Evolutionary conservation across 805 yeast genomes (phyloP).

Genomic region (Helenozyma baotianmanensis): DNA sequence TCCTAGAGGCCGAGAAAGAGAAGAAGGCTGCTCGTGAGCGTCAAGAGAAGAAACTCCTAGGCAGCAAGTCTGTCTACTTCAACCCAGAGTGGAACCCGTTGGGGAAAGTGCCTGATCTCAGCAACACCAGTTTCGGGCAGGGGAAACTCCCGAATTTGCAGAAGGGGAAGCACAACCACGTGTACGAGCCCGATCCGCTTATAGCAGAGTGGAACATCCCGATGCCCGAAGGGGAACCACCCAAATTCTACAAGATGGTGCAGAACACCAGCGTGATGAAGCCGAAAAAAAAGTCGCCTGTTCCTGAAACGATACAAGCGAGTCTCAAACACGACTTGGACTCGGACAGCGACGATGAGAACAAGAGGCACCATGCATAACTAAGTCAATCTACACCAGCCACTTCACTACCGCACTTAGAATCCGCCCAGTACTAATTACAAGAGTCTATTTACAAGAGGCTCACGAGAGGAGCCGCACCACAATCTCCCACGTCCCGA

Average conservation of each 20-base stretch:
- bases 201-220: slow-evolving; percentile 24
- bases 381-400: neutral
- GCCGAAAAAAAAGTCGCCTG: too few species aligned
- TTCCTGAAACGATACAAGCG: too few species aligned
- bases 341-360: slow-evolving; percentile 10
- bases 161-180: slow-evolving; percentile 23
- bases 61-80: slow-evolving; percentile 50
- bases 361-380: slow-evolving; percentile 7
- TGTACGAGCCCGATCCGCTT: slow-evolving; percentile 26
- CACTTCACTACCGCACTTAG: neutral
- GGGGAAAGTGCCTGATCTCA: slow-evolving; percentile 47
- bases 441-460: slow-evolving; percentile 3
- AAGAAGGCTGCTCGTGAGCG: slow-evolving; percentile 14
- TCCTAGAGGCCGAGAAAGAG: slow-evolving; percentile 18
- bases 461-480: slow-evolving; percentile 29
- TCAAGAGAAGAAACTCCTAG: slow-evolving; percentile 32
- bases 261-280: slow-evolving; percentile 20
- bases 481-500: slow-evolving; percentile 94
- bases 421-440: slow-evolving; percentile 7
- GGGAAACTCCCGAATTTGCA: slow-evolving; percentile 23
- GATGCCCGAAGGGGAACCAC: slow-evolving; percentile 41
- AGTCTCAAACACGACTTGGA: slow-evolving; percentile 2
- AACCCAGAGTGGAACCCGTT: slow-evolving; percentile 64
- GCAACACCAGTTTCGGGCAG: slow-evolving; percentile 3
- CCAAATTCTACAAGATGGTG: slow-evolving; percentile 42